Evolutionary conservation across 352 stramenopile genomes (phyloP), one percentile per base, ranked within the genome.

Genomic region (Phytophthora sp.): DNA sequence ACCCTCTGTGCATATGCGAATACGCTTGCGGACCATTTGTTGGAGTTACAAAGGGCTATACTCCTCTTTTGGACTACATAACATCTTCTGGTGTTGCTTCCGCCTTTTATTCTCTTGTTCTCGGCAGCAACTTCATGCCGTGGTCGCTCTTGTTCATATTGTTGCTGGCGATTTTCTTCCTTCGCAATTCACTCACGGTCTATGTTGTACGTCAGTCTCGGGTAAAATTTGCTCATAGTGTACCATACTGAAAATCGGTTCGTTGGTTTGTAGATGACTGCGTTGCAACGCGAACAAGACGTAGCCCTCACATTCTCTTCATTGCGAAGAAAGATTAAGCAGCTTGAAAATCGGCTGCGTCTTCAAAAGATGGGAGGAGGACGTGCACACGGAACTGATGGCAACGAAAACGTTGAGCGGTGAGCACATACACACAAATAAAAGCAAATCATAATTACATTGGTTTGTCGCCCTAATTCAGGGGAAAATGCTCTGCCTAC

Each of bases 1-100:
- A 89, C 18, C 81, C 82, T 23, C 66, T 76, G 11, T 94, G 82
- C 15, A 57, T 94, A 10, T 90, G 79, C 39, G 51, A 70, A n/a
- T 64, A 79, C 7, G 77, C 79, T 0, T 94, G 85, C 38, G 85
- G 83, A 0, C 82, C 83, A 15, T 94, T 94, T 30, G 48, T 74
- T 5, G 49, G 50, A 21, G 65, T 71, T 8, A 24, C 50, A 0
- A 79, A 72, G 21, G 84, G 80, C 1, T 91, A 88, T 35, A 57
- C 63, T 3, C 67, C 76, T 13, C 39, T 94, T 0, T 23, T 79
- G 31, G 48, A 50, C 13, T 54, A 58, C 45, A 54, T 82, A 28
- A 34, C 64, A 5, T 74, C 69, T 3, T 69, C 74, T 0, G 51
- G 64, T 13, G 38, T 74, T 27, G 43, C 82, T 4, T 72, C 78